Percentiles rank a stretch among this genome's conserved stretches.
Conservation (phyloP, 2,329 filamentous ascomycete species). For the Tolypocladium pustulatum region DNA sequence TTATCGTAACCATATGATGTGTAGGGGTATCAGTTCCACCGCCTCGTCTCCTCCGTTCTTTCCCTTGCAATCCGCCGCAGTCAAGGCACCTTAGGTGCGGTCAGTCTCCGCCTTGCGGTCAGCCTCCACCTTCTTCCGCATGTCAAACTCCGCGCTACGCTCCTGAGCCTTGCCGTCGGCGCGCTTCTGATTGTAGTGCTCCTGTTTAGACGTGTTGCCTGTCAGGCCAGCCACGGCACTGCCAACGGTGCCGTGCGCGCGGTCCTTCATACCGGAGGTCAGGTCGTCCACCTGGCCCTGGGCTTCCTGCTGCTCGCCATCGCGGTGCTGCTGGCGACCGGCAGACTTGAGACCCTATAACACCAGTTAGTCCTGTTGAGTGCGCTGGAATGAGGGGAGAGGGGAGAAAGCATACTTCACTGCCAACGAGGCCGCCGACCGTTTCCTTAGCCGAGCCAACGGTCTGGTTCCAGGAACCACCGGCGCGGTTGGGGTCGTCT, state of each 20-base stretch:
- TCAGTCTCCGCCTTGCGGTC: too few species aligned
- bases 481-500: slow-evolving; percentile 61
- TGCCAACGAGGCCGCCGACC: slow-evolving; percentile 64
- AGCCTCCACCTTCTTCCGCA: too few species aligned
- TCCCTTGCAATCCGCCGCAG: too few species aligned
- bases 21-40: not conserved
- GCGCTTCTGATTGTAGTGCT: slow-evolving; percentile 57
- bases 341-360: slow-evolving; percentile 54
- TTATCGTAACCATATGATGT: not conserved
- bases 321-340: slow-evolving; percentile 67
- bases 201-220: slow-evolving; percentile 56
- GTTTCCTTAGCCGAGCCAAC: slow-evolving; percentile 78
- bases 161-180: slow-evolving; percentile 63
- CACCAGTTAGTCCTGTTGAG: not conserved
- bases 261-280: slow-evolving; percentile 51
- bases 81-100: too few species aligned
- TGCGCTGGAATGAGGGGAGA: not conserved
- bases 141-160: too few species aligned
- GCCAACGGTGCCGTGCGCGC: slow-evolving; percentile 63
- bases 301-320: slow-evolving; percentile 74
- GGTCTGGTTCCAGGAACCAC: slow-evolving; percentile 80
- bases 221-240: slow-evolving; percentile 60
- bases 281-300: slow-evolving; percentile 71
- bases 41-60: not conserved
- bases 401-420: slow-evolving; percentile 39